Evolutionary conservation across 129 eudicot species (phyloP), one percentile per base, ranked within the genome.

Genomic region (Chrysanthemum lavandulifolium): DNA sequence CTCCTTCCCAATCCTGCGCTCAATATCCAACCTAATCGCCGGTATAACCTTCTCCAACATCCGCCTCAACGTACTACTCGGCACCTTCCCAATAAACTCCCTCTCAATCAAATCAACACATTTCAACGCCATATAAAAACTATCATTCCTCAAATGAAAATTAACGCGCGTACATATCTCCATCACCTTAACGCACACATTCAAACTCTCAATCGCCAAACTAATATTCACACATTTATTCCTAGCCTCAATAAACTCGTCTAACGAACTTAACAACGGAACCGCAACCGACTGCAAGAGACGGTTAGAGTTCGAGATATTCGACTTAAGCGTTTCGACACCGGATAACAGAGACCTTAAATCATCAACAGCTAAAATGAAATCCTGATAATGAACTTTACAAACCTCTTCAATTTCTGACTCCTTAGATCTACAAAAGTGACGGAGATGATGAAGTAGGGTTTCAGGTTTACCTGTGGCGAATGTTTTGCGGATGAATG

Each of bases 351-450:
- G 93, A 15, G 96, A 88, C 10, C 90, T 86, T 80, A 94, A 93
- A 79, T 94, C 98, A 61, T 94, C 98, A 45, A 94, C 97, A 66
- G 98, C 98, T 74, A 74, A 74, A 73, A 94, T 90, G 77, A 94
- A 94, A 86, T 94, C 98, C 72, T 94, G 95, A 69, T 90, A 94
- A 82, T 94, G 98, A 18, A 96, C 87, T 61, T 86, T 87, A 60
- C 98, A 94, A 1, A 94, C 97, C 13, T 90, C 97, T 74, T 94
- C 98, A 82, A 94, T 94, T 85, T 94, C 98, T 1, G 93, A 74
- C 48, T 90, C 97, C 68, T 94, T 94, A 68, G 96, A 94, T 73
- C 89, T 83, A 25, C 88, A 12, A 82, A 94, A 90, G 69, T 85
- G 86, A 14, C 86, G 86, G 78, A 94, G 97, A 65, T 83, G 91